Evolutionary conservation across 2,329 filamentous ascomycete genomes (phyloP), one percentile per base, ranked within the genome.

Genomic region (Fusarium setosum): DNA sequence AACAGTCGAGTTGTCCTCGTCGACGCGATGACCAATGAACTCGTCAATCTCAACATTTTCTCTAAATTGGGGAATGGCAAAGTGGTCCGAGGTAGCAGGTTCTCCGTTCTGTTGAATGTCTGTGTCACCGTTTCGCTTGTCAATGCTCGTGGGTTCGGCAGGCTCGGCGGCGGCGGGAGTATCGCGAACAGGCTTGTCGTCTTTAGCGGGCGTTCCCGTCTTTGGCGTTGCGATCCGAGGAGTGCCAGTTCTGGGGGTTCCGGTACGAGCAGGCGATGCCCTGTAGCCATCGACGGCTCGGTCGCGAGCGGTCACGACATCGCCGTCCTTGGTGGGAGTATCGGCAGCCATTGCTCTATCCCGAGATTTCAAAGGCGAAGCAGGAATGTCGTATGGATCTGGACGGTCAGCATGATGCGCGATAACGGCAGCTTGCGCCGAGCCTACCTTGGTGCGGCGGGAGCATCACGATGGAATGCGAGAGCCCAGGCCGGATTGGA

Each of bases 301-400:
- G 12, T 70, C 59, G 10, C 63, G 63, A 40, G 61, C 58, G 15
- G n/a, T 59, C 21, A 68, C 45, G 31, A 41, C 56, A 8, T 64
- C 68, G 11, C 53, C 60, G 34, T 65, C 63, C 35, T 59, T 71
- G 23, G 38, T 47, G 15, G 68, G 61, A 18, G 62, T 61, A 11
- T 54, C 59, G 1, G 49, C 21, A 26, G 40, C 32, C 45, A 67
- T 67, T 18, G 51, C 45, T 52, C 54, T 61, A 35, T 58, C 56
- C 45, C 51, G 51, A 6, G 56, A 34, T 34, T 48, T 59, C 18
- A 42, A 29, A 3, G 70, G 70, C 35, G 71, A 72, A 38, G 35
- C 37, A 26, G 70, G 69, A 21, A 72, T 56, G 29, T 72, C 69
- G 61, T 73, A 73, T 5, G 63, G 70, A 47, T 72, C 71, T 73